A percentile compares a stretch with the other conserved stretches of the same genome.
Evolutionary conservation across 2,329 filamentous ascomycete species (phyloP).

Genomic region (Chaetomium sp.): DNA sequence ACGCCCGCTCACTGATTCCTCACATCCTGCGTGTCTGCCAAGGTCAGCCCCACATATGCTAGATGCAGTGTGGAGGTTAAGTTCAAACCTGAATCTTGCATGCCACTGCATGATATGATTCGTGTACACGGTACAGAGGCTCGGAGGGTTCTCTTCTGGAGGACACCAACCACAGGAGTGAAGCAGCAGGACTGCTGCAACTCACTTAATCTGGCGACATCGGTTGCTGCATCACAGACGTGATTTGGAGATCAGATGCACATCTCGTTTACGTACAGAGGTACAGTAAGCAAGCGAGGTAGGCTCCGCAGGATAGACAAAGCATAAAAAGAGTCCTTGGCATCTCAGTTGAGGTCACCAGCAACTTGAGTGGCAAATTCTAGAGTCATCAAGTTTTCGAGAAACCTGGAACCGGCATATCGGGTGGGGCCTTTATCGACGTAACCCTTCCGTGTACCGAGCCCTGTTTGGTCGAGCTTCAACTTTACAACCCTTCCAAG

Average conservation of each 20-base stretch:
- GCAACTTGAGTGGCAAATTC: neutral
- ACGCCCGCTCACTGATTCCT: neutral
- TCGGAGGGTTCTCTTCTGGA: neutral
- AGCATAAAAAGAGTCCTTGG: neutral
- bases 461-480: neutral
- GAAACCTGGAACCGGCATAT: too few species aligned
- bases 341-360: neutral
- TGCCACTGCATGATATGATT: neutral
- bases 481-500: neutral
- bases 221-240: neutral
- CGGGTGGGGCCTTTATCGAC: too few species aligned
- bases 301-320: too few species aligned
- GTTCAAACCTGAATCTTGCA: neutral
- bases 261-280: neutral
- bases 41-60: neutral
- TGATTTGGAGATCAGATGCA: neutral
- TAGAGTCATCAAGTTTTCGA: too few species aligned
- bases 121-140: neutral
- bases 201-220: neutral
- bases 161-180: neutral
- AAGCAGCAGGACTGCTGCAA: neutral
- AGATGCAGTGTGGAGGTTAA: neutral
- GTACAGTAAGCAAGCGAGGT: too few species aligned
- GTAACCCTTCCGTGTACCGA: too few species aligned
- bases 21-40: neutral